phyloP scores from a whole-genome alignment of 768 basidiomycete species.

The Mycena galericulata region DNA sequence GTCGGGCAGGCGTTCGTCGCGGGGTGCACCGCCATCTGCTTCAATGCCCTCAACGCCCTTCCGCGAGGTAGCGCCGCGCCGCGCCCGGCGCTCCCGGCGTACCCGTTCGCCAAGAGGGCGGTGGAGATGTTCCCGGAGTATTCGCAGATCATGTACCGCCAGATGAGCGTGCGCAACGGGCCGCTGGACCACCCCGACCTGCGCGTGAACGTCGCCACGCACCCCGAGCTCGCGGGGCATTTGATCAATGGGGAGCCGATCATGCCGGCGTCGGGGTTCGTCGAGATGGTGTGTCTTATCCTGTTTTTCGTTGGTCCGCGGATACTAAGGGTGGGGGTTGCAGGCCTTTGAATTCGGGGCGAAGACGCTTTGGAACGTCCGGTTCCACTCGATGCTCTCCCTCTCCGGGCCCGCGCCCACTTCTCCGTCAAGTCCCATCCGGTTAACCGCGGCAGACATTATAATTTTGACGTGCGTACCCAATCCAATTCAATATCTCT shows the following conservation, averaged over 20 bases:
- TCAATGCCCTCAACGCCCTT: conserved; percentile 39
- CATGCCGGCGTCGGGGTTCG: conserved; percentile 58
- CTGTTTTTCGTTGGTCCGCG: too few relatives aligned
- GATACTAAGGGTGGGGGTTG: background rate
- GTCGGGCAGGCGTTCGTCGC: conserved; percentile 39
- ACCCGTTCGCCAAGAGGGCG: conserved; percentile 43
- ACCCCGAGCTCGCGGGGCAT: conserved; percentile 57
- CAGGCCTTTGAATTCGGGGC: conserved; percentile 51
- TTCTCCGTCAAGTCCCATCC: background rate
- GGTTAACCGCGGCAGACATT: background rate
- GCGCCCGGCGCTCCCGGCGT: conserved; percentile 26
- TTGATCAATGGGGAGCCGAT: conserved; percentile 57
- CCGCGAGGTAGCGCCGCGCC: background rate
- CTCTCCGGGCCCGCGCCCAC: background rate
- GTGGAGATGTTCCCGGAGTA: conserved; percentile 32
- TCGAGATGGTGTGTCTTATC: conserved; percentile 48
- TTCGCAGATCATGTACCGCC: conserved; percentile 22
- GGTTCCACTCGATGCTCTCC: conserved; percentile 7
- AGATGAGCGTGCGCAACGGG: conserved; percentile 35
- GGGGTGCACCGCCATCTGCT: conserved; percentile 42
- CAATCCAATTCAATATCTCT: too few relatives aligned
- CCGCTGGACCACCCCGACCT: conserved; percentile 12
- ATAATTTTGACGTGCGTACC: background rate
- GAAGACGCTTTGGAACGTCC: conserved; percentile 4
- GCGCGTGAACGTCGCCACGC: conserved; percentile 38